Base-by-base conservation (phyloP, 306 rosid species). In the Acacia confusa region DNA sequence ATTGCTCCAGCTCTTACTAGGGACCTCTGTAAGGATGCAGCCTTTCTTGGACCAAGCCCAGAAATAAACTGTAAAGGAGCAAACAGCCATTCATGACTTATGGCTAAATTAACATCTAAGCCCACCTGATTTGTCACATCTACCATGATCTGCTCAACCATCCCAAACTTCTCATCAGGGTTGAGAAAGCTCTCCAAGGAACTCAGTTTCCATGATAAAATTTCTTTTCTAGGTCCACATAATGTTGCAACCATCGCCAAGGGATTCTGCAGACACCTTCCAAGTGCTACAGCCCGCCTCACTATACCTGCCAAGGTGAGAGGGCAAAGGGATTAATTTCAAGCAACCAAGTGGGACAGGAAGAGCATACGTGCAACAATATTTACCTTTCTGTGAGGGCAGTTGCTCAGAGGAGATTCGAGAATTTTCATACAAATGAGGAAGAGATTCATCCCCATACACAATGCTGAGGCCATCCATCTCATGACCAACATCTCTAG, bases 21-120 rank as follows among this genome's bases (percentile, higher is more conserved):
- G 24, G 98, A 93, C 82, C 97, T 86, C 82, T 96, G 98, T 78
- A 96, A 84, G 78, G 92, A 96, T 74, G 98, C 96, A 53, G 99
- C 98, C 83, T 96, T 96, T 83, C 99, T 92, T 11, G 98, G 99
- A 82, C 99, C 99, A 84, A 96, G 97, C 79, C 99, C 99, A 82
- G 98, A 93, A 85, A 92, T 86, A 84, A 93, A 93, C 74, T 96
- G 98, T 79, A 96, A 83, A 8, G 99, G 94, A 76, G 94, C 87
- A 82, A 96, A 96, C 84, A 96, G 79, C 99, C 99, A 96, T 79
- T 96, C 99, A 15, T 96, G 98, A 71, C 91, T 86, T 24, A 91
- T 86, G 72, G 99, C 97, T 84, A 96, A 83, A 91, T 96, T 96
- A 75, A 91, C 85, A 79, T 96, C 99, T 36, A 96, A 84, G 83